Conservation (phyloP, 208 protist species). For the Trichomonas tenax region DNA sequence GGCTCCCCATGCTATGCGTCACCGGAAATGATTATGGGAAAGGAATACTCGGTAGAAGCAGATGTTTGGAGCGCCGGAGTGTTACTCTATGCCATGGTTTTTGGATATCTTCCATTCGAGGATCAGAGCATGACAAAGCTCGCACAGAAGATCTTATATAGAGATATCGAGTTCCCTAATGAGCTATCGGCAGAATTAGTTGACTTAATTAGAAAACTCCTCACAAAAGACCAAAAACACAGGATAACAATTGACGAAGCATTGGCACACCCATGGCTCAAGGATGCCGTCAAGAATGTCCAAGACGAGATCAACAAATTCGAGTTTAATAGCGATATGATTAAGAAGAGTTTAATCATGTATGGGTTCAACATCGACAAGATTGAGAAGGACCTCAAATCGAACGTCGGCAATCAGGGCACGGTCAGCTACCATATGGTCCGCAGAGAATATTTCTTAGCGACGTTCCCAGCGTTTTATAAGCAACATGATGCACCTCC, state of each 20-base stretch:
- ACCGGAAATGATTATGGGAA: background rate
- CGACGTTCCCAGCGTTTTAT: background rate
- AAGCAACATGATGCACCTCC: background rate
- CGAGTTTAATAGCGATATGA: background rate
- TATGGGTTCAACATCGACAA: background rate
- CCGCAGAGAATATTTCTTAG: background rate
- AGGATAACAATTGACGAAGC: background rate
- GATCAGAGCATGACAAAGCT: background rate
- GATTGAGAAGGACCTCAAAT: background rate
- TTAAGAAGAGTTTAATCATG: background rate
- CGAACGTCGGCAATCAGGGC: background rate
- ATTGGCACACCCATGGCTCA: background rate
- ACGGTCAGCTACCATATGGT: background rate
- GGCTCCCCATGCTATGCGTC: conserved; percentile 1
- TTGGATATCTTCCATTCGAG: background rate
- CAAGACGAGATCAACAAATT: background rate
- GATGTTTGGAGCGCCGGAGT: conserved; percentile 25
- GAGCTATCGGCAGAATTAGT: background rate
- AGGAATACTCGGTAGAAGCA: background rate
- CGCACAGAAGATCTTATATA: background rate
- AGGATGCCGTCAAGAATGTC: background rate
- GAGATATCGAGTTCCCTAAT: background rate
- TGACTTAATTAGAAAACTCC: background rate
- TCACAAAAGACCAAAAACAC: background rate
- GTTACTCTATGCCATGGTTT: conserved; percentile 16